These are phyloP conservation scores for Fusarium devonianum DNA, from an alignment of 2,329 filamentous ascomycete genomes.

Conservation along the genomic window DNA sequence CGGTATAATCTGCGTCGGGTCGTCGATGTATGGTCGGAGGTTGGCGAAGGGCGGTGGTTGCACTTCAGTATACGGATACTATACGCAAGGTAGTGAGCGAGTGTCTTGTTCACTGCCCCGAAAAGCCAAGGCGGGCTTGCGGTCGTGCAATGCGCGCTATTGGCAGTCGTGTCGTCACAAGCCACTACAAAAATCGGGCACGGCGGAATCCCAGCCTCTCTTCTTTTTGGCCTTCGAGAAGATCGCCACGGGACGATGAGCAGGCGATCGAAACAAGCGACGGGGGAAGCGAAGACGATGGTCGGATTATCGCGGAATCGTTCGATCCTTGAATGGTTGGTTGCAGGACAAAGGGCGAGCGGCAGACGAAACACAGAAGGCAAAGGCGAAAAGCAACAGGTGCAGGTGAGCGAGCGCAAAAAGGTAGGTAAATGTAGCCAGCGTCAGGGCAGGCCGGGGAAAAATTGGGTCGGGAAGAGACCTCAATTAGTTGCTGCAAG, in stretches of 20 bases:
- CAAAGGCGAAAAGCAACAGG: background rate
- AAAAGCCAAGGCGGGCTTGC: constrained; percentile 33
- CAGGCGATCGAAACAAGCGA: background rate
- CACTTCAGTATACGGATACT: too few species aligned
- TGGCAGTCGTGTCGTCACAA: constrained; percentile 36
- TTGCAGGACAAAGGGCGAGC: constrained; percentile 4
- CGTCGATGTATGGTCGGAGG: background rate
- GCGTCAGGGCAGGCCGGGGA: constrained; percentile 24
- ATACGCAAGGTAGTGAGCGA: background rate
- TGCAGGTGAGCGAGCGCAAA: constrained; percentile 11
- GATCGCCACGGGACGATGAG: constrained; percentile 8
- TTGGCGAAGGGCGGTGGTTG: constrained; percentile 2
- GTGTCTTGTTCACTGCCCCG: constrained; percentile 4
- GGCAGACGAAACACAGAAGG: constrained; percentile 11
- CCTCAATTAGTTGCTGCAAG: constrained; percentile 3
- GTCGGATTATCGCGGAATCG: background rate
- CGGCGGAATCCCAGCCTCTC: constrained; percentile 21
- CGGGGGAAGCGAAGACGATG: background rate
- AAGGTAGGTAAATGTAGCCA: constrained; percentile 8
- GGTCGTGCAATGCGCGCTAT: constrained; percentile 32
- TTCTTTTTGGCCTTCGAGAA: constrained; percentile 3
- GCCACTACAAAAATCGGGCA: constrained; percentile 17
- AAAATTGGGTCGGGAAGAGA: constrained; percentile 19
- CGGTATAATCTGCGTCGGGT: constrained; percentile 2
- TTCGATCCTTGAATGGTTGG: constrained; percentile 1